Conservation (phyloP, 2,329 filamentous ascomycete species). For the Cordyceps sp. region DNA sequence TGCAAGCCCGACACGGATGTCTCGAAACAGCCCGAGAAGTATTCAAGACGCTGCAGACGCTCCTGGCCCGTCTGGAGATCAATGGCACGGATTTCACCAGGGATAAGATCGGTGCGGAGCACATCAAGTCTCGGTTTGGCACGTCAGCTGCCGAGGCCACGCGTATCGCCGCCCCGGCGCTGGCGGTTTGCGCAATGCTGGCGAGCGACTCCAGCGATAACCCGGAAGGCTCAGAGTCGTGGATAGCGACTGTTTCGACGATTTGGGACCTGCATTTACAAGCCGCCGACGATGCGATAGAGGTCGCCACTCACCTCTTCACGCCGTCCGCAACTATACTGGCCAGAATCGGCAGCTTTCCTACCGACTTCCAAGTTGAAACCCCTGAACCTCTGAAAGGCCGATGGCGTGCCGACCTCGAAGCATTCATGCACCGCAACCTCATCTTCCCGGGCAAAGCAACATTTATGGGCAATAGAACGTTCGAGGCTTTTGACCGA, state of each 20-base stretch:
- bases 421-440: conserved; percentile 30
- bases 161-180: conserved; percentile 25
- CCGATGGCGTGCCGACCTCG: conserved; percentile 28
- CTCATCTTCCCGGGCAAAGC: conserved; percentile 34
- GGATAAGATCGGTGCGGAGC: conserved; percentile 36
- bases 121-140: conserved; percentile 40
- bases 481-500: conserved; percentile 21
- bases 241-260: conserved; percentile 27
- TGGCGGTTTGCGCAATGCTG: conserved; percentile 26
- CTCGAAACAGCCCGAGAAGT: conserved; percentile 29
- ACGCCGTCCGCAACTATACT: conserved; percentile 19
- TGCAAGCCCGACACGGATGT: conserved; percentile 23
- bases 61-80: conserved; percentile 28
- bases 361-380: conserved; percentile 5
- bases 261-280: conserved; percentile 40
- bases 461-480: conserved; percentile 24
- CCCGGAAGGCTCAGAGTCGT: conserved; percentile 22
- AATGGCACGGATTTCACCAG: conserved; percentile 18
- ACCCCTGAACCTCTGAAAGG: conserved; percentile 7
- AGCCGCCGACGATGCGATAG: conserved; percentile 25
- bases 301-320: conserved; percentile 32
- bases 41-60: conserved; percentile 26
- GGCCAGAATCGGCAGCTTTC: conserved; percentile 19
- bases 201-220: conserved; percentile 14
- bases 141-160: conserved; percentile 29